These are phyloP conservation scores for Scheffersomyces parashehatae DNA, from an alignment of 1,139 yeast species.

Conservation along the genomic window DNA sequence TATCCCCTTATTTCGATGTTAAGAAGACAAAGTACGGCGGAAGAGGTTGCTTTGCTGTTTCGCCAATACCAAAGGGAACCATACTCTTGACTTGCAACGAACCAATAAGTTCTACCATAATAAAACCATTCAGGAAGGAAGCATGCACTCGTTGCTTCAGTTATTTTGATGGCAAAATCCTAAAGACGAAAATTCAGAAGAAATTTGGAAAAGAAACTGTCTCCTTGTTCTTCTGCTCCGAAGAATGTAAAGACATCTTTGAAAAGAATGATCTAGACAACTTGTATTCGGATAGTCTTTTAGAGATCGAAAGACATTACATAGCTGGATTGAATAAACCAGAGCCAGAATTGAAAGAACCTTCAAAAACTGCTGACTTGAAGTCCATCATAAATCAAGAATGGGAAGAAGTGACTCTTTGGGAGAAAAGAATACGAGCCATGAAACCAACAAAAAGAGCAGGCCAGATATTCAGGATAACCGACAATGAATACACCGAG, in stretches of 20 bases:
- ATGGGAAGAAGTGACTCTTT: conserved; percentile 31
- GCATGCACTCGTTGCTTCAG: conserved; percentile 59
- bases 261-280: conserved; percentile 20
- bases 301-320: conserved; percentile 29
- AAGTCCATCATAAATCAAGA: conserved; percentile 18
- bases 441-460: conserved; percentile 31
- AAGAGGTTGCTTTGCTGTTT: conserved; percentile 61
- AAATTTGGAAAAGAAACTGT: conserved; percentile 7
- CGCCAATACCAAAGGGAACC: conserved; percentile 40
- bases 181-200: conserved; percentile 35
- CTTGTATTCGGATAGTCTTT: conserved; percentile 21
- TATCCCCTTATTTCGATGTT: conserved; percentile 38
- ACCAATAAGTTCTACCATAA: conserved; percentile 51
- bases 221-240: conserved; percentile 56
- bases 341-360: conserved; percentile 18
- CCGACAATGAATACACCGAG: conserved; percentile 40
- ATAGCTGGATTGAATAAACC: conserved; percentile 23
- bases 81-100: conserved; percentile 37
- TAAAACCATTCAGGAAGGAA: conserved; percentile 62
- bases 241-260: conserved; percentile 43
- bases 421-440: conserved; percentile 34
- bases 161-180: conserved; percentile 50
- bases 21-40: conserved; percentile 56
- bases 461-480: conserved; percentile 32
- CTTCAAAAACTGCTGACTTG: conserved; percentile 26